Percentiles rank a stretch among this genome's conserved stretches.
These are phyloP conservation scores for Dactylellina parvicollis DNA, from an alignment of 2,329 filamentous ascomycete genomes.

Conservation along the genomic window DNA sequence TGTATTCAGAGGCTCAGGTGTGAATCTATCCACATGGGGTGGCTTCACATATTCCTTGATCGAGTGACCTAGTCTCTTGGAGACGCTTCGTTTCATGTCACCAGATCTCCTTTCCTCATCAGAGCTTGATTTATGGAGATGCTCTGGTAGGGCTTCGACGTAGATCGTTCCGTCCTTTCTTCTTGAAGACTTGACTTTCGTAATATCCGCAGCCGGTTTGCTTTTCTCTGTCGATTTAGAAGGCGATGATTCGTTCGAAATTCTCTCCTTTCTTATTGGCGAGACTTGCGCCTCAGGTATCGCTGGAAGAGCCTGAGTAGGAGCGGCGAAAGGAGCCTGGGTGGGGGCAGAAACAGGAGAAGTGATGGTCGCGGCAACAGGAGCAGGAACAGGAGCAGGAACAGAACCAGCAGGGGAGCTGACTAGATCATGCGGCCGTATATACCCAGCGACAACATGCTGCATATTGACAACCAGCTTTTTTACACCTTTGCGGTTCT, in stretches of 20 bases:
- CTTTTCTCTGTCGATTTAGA: not conserved
- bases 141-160: constrained; percentile 39
- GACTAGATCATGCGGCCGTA: constrained; percentile 23
- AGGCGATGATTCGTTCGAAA: constrained; percentile 10
- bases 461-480: constrained; percentile 47
- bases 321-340: too few species aligned
- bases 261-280: not conserved
- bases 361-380: not conserved
- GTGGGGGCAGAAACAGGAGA: too few species aligned
- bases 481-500: constrained; percentile 41
- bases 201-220: not conserved
- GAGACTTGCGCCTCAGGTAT: constrained; percentile 1
- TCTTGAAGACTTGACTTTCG: constrained; percentile 26
- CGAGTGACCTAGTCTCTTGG: constrained; percentile 33
- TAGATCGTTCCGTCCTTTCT: constrained; percentile 31
- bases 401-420: not conserved
- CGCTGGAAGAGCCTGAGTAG: not conserved
- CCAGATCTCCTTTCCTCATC: constrained; percentile 22
- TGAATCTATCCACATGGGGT: constrained; percentile 45
- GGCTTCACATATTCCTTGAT: constrained; percentile 50
- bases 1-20: constrained; percentile 35
- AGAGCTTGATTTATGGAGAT: constrained; percentile 21
- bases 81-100: constrained; percentile 33
- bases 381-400: too few species aligned
- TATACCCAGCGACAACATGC: constrained; percentile 43